These are phyloP conservation scores for Coleophoma eucalyptorum DNA, from an alignment of 2,329 filamentous ascomycete species.

Conservation along the genomic window DNA sequence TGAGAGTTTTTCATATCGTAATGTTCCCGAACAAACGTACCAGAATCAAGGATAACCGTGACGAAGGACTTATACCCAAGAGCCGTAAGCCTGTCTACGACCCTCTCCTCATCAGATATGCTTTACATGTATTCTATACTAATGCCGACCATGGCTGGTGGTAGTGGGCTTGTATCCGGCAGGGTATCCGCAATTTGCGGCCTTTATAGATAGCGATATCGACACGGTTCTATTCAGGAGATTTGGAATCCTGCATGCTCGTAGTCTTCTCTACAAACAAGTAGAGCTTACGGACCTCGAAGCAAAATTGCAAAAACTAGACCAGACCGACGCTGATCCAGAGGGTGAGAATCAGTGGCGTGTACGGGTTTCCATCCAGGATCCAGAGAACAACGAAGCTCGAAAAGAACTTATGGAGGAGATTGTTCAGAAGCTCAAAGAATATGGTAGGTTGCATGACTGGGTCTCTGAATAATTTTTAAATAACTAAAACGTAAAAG, in stretches of 20 bases:
- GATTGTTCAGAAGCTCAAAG: conserved; percentile 4
- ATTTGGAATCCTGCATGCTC: conserved; percentile 31
- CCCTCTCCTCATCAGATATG: background rate
- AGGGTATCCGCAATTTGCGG: conserved; percentile 32
- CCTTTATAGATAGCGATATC: conserved; percentile 32
- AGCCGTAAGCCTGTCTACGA: background rate
- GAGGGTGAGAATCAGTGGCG: conserved; percentile 1
- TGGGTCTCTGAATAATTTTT: background rate
- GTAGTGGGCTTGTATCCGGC: background rate
- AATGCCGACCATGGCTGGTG: background rate
- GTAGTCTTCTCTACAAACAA: conserved; percentile 20
- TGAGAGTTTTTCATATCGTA: background rate
- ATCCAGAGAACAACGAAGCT: conserved; percentile 1
- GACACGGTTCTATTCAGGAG: conserved; percentile 33
- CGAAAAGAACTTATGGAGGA: conserved; percentile 4
- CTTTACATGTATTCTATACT: background rate
- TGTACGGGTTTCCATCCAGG: background rate
- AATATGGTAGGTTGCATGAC: conserved; percentile 2
- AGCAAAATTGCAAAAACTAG: background rate
- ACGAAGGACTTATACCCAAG: background rate
- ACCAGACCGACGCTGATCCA: background rate
- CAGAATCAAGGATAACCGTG: background rate
- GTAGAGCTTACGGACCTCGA: conserved; percentile 6
- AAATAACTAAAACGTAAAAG: background rate
- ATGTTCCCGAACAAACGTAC: background rate